Conservation (phyloP, 306 rosid species). For the Chamaecrista fasciculata region DNA sequence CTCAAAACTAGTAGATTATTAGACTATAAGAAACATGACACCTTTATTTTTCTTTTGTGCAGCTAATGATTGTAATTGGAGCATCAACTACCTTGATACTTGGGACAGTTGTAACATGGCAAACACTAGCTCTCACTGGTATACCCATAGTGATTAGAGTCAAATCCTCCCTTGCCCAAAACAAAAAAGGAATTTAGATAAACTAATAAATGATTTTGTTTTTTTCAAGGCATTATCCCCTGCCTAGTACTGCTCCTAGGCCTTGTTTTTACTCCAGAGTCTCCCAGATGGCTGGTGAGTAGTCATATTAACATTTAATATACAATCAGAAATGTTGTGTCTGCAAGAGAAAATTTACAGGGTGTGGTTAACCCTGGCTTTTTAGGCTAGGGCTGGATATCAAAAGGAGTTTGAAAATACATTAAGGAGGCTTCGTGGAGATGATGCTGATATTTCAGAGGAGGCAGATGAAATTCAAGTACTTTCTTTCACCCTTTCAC, state of each 20-base stretch:
- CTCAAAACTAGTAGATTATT: background rate
- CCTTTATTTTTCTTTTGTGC: background rate
- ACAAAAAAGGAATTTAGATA: background rate
- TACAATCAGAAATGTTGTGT: background rate
- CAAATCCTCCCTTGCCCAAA: background rate
- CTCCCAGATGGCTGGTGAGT: conserved; percentile 8
- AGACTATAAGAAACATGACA: background rate
- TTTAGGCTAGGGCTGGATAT: conserved; percentile 9
- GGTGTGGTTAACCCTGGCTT: background rate
- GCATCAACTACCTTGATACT: background rate
- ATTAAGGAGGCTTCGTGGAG: conserved; percentile 11
- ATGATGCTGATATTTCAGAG: conserved; percentile 10
- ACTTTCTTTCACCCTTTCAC: background rate
- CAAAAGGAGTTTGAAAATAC: background rate
- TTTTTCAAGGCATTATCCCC: background rate
- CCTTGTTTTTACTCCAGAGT: background rate
- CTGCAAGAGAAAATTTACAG: background rate
- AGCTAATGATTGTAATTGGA: conserved; percentile 2
- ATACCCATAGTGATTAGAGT: background rate
- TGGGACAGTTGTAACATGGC: conserved; percentile 3
- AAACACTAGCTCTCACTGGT: background rate
- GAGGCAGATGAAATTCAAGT: conserved; percentile 12
- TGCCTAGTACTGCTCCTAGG: background rate
- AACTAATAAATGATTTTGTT: too few species aligned
- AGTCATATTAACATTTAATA: background rate